Percentiles rank a stretch among this genome's conserved stretches.
These are phyloP conservation scores for Vicia faba DNA, from an alignment of 306 rosid species.

Conservation along the genomic window DNA sequence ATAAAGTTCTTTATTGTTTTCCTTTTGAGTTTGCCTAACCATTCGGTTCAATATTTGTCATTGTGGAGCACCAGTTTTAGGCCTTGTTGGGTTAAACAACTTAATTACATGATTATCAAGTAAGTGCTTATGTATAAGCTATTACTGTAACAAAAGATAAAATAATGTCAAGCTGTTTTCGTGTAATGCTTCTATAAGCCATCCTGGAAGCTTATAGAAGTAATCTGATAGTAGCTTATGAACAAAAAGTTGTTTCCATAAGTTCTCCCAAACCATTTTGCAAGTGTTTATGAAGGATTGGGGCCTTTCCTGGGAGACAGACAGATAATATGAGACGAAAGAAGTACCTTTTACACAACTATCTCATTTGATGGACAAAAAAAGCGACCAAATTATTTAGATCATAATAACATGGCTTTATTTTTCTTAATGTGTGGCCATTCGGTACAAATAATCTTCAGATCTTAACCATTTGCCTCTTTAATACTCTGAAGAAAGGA, in stretches of 20 bases:
- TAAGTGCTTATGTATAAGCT: too few relatives aligned
- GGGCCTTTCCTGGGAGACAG: too few relatives aligned
- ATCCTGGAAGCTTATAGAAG: too few relatives aligned
- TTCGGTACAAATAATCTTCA: not conserved
- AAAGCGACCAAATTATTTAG: not conserved
- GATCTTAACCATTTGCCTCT: constrained; percentile 10
- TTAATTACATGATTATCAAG: too few relatives aligned
- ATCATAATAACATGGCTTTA: not conserved
- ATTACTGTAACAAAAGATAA: too few relatives aligned
- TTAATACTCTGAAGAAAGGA: constrained; percentile 9
- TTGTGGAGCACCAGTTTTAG: not conserved
- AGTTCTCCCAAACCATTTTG: too few relatives aligned
- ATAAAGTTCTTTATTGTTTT: not conserved
- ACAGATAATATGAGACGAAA: not conserved
- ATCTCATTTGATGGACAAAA: not conserved
- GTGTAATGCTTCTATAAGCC: too few relatives aligned
- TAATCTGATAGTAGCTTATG: too few relatives aligned
- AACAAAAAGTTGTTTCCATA: too few relatives aligned
- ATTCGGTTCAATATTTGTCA: constrained; percentile 5
- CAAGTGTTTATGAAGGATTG: too few relatives aligned
- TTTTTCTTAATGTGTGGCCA: not conserved
- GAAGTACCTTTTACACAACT: not conserved
- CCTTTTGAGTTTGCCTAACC: constrained; percentile 5
- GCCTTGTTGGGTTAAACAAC: too few relatives aligned
- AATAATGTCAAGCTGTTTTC: too few relatives aligned